These are phyloP conservation scores for Aspergillus aculeatus DNA, from an alignment of 2,329 filamentous ascomycete species.

Conservation along the genomic window DNA sequence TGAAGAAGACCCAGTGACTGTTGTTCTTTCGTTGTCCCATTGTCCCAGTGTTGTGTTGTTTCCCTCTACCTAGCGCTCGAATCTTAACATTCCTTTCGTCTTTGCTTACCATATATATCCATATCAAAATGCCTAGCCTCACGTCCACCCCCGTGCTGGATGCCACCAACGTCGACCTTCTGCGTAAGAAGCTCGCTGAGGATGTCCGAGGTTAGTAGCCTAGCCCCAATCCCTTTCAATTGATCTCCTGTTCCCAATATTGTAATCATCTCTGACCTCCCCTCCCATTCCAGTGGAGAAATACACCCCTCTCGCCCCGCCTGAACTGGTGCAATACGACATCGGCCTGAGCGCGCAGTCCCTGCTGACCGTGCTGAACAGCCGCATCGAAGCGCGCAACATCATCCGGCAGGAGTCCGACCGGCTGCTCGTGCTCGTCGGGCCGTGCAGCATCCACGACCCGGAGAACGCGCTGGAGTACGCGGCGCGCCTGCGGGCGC, in stretches of 20 bases:
- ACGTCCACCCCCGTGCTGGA: slow-evolving; percentile 10
- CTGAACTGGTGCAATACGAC: slow-evolving; percentile 13
- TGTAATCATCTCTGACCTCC: background rate
- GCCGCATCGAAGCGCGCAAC: slow-evolving; percentile 8
- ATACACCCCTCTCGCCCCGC: slow-evolving; percentile 12
- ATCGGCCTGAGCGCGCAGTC: slow-evolving; percentile 11
- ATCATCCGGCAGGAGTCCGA: slow-evolving; percentile 45
- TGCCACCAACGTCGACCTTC: slow-evolving; percentile 17
- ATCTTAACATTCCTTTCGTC: background rate
- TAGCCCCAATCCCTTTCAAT: too few relatives aligned
- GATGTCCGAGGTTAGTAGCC: slow-evolving; percentile 11
- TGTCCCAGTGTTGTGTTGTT: too few relatives aligned
- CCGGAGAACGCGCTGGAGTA: slow-evolving; percentile 84
- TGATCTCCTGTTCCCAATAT: background rate
- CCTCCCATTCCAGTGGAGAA: slow-evolving; percentile 5
- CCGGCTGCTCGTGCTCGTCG: slow-evolving; percentile 88
- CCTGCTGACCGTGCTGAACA: slow-evolving; percentile 14
- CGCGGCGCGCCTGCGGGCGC: slow-evolving; percentile 69
- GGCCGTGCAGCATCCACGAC: slow-evolving; percentile 96
- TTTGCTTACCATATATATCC: background rate
- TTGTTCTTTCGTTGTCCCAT: too few relatives aligned
- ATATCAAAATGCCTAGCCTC: slow-evolving; percentile 1
- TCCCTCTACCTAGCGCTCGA: too few relatives aligned
- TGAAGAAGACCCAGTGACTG: background rate
- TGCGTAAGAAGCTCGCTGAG: slow-evolving; percentile 18